These are phyloP conservation scores for Colletotrichum gloeosporioides DNA, from an alignment of 2,329 filamentous ascomycete species.

Conservation along the genomic window DNA sequence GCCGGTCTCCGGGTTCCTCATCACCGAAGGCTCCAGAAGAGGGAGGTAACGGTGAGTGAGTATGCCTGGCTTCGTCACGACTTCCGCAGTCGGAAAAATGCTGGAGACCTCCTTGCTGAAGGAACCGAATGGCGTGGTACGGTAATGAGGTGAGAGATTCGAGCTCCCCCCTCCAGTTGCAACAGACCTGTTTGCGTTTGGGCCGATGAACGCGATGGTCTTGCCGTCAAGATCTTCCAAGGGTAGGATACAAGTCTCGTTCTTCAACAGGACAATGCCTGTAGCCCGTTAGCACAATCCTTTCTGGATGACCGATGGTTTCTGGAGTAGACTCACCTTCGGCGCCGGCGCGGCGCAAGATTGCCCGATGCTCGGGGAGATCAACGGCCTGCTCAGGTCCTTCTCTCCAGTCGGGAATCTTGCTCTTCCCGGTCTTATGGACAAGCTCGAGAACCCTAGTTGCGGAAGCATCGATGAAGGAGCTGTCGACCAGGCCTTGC, in stretches of 20 bases:
- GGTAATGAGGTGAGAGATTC: background rate
- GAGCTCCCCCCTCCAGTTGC: background rate
- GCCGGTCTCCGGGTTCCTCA: background rate
- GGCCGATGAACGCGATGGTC: background rate
- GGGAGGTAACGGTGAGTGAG: background rate
- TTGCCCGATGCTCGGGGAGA: background rate
- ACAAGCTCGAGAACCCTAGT: background rate
- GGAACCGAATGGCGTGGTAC: background rate
- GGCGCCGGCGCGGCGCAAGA: background rate
- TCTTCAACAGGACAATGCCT: background rate
- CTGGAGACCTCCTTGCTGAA: background rate
- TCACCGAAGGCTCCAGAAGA: background rate
- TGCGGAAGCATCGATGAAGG: background rate
- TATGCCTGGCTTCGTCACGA: background rate
- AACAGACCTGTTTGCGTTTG: background rate
- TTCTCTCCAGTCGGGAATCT: background rate
- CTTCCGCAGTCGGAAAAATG: background rate
- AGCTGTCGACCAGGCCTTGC: background rate
- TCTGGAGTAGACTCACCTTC: background rate
- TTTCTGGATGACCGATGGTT: background rate
- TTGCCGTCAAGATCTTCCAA: background rate
- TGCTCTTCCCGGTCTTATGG: background rate
- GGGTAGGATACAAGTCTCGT: background rate
- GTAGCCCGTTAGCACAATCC: background rate
- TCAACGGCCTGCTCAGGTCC: background rate